Percentiles rank a stretch among this genome's conserved stretches.
Evolutionary conservation across 192 early-diverging fungal genomes (phyloP).

Genomic region (Rhizoclosmatium globosum): DNA sequence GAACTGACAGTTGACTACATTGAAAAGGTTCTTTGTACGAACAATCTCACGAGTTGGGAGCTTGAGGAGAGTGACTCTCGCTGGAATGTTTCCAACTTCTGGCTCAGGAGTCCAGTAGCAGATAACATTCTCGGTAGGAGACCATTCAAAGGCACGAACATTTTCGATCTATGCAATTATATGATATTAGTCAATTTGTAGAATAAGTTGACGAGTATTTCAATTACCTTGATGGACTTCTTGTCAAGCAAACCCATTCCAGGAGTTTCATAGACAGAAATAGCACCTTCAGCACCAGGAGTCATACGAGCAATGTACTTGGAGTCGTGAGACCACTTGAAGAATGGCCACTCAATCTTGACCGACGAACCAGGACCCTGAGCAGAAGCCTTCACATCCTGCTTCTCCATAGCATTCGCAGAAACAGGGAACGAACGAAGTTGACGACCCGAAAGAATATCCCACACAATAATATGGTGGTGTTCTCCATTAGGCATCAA

Average conservation of each 20-base stretch:
- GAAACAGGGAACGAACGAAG: conserved; percentile 87
- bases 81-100: conserved; percentile 93
- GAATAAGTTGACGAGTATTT: conserved; percentile 32
- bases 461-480: conserved; percentile 78
- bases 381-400: conserved; percentile 4
- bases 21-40: conserved; percentile 98
- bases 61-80: conserved; percentile 89
- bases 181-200: neutral
- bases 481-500: conserved; percentile 67
- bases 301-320: conserved; percentile 93
- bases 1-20: conserved; percentile 80
- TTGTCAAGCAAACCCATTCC: conserved; percentile 92
- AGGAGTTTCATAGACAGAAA: conserved; percentile 94
- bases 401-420: conserved; percentile 55
- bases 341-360: conserved; percentile 87
- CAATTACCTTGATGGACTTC: conserved; percentile 82
- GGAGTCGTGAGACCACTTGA: conserved; percentile 96
- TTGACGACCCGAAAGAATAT: conserved; percentile 82
- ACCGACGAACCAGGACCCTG: conserved; percentile 39
- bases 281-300: conserved; percentile 66
- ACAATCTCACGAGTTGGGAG: conserved; percentile 87
- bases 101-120: conserved; percentile 92
- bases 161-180: conserved; percentile 47
- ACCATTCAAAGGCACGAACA: conserved; percentile 64
- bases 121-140: conserved; percentile 69